Conservation (phyloP, 2,329 filamentous ascomycete species). For the Monosporascus sp. region DNA sequence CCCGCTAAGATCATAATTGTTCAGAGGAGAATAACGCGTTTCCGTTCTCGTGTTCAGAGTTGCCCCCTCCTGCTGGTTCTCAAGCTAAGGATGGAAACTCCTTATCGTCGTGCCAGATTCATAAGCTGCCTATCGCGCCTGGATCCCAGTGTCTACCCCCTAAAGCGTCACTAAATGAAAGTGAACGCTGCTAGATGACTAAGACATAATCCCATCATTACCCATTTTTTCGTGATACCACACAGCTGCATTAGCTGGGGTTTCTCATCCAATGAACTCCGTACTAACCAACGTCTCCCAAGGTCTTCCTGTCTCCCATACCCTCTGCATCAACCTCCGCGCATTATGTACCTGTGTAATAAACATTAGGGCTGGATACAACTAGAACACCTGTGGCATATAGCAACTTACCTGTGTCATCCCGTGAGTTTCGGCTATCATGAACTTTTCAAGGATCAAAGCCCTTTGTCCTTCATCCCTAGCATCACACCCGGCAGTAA, state of each 20-base stretch:
- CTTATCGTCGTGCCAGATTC: neutral
- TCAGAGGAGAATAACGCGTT: too few relatives aligned
- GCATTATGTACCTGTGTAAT: constrained; percentile 50
- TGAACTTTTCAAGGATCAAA: constrained; percentile 61
- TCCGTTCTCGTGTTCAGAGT: neutral
- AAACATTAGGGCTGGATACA: constrained; percentile 8
- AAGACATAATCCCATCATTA: too few relatives aligned
- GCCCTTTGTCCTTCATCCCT: constrained; percentile 48
- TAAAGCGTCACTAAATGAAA: neutral
- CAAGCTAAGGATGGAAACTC: neutral
- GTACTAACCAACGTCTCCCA: constrained; percentile 65
- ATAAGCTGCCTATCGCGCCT: neutral
- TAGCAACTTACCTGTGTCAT: constrained; percentile 62
- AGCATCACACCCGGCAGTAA: constrained; percentile 76
- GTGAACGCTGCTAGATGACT: neutral
- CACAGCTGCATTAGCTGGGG: neutral
- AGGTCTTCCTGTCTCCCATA: constrained; percentile 62
- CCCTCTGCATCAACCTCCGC: constrained; percentile 59
- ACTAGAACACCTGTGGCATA: neutral
- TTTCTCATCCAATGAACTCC: constrained; percentile 60
- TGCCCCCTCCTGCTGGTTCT: neutral
- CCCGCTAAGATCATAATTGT: too few relatives aligned
- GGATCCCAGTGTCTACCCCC: neutral
- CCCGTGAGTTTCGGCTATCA: constrained; percentile 65
- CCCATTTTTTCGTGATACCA: constrained; percentile 1